A percentile compares a stretch with the other conserved stretches of the same genome.
These are phyloP conservation scores for Chaetomidium leptoderma DNA, from an alignment of 495 filamentous ascomycete genomes.

Conservation along the genomic window DNA sequence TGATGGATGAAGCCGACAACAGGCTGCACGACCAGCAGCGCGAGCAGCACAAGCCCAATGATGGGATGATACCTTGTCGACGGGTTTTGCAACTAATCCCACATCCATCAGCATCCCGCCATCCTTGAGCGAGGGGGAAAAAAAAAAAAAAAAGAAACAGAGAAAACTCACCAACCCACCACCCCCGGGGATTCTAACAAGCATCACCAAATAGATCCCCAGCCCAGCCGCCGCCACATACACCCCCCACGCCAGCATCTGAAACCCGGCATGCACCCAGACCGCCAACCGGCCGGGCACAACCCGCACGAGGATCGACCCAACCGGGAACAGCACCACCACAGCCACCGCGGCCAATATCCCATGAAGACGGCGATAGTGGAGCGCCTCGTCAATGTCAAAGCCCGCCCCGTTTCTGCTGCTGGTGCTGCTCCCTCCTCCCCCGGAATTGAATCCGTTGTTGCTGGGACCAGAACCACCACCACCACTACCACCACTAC, in stretches of 20 bases:
- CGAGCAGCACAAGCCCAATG: slow-evolving; percentile 58
- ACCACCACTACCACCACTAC: no score
- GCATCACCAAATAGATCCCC: slow-evolving; percentile 51
- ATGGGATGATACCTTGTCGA: slow-evolving; percentile 43
- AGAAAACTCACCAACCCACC: slow-evolving; percentile 18
- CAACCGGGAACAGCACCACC: slow-evolving; percentile 48
- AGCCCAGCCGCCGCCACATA: slow-evolving; percentile 54
- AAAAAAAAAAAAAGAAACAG: not conserved
- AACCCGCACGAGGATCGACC: slow-evolving; percentile 47
- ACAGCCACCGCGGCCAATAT: slow-evolving; percentile 40
- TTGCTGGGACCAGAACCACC: no score
- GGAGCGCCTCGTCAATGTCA: not conserved
- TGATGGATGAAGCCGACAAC: slow-evolving; percentile 62
- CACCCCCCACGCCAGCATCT: slow-evolving; percentile 49
- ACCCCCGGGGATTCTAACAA: slow-evolving; percentile 23
- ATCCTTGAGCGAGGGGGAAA: not conserved
- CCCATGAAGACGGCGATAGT: slow-evolving; percentile 34
- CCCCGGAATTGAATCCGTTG: not conserved
- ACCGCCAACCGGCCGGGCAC: slow-evolving; percentile 28
- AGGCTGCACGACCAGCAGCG: slow-evolving; percentile 54
- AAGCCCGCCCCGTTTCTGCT: slow-evolving; percentile 1
- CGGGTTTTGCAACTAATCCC: slow-evolving; percentile 19
- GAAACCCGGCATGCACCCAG: slow-evolving; percentile 52
- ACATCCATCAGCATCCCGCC: not conserved
- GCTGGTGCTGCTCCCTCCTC: not conserved